Evolutionary conservation across 2,329 filamentous ascomycete genomes (phyloP).

Genomic region (Rutstroemia sp.): DNA sequence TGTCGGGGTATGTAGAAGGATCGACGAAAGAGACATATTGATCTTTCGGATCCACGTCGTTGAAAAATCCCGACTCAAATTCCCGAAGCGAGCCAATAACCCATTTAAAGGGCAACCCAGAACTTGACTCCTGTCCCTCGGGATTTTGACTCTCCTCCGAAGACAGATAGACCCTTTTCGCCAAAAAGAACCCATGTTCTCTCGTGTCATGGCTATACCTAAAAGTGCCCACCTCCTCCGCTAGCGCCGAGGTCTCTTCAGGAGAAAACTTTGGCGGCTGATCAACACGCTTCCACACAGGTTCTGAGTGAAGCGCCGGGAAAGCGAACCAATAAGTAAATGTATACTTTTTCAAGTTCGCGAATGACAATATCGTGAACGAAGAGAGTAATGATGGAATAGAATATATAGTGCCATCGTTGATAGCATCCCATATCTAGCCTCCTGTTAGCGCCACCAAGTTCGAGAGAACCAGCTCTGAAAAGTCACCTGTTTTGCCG

Average conservation of each 20-base stretch:
- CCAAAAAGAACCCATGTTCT: conserved; percentile 94
- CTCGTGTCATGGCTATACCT: conserved; percentile 71
- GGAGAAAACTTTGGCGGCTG: conserved; percentile 47
- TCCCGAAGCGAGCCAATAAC: conserved; percentile 65
- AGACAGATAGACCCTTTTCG: conserved; percentile 56
- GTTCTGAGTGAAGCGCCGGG: conserved; percentile 84
- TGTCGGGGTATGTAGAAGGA: conserved; percentile 79
- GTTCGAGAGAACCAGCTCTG: background rate
- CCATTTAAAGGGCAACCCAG: conserved; percentile 57
- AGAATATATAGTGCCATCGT: conserved; percentile 92
- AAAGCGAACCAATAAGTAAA: conserved; percentile 99
- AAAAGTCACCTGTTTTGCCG: conserved; percentile 63
- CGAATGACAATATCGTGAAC: conserved; percentile 84
- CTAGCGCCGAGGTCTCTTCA: conserved; percentile 69
- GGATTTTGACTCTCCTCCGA: conserved; percentile 36
- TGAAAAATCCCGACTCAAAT: conserved; percentile 86
- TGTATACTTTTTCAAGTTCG: conserved; percentile 93
- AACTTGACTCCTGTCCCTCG: conserved; percentile 39
- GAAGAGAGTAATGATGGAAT: conserved; percentile 86
- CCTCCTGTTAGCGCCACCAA: conserved; percentile 13
- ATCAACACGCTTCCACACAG: conserved; percentile 62
- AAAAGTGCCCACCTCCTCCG: conserved; percentile 83
- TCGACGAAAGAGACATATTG: conserved; percentile 83
- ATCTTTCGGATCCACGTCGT: conserved; percentile 61
- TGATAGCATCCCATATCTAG: conserved; percentile 94